phyloP scores from a whole-genome alignment of 2,329 filamentous ascomycete genomes.

The Penicillium sp. region DNA sequence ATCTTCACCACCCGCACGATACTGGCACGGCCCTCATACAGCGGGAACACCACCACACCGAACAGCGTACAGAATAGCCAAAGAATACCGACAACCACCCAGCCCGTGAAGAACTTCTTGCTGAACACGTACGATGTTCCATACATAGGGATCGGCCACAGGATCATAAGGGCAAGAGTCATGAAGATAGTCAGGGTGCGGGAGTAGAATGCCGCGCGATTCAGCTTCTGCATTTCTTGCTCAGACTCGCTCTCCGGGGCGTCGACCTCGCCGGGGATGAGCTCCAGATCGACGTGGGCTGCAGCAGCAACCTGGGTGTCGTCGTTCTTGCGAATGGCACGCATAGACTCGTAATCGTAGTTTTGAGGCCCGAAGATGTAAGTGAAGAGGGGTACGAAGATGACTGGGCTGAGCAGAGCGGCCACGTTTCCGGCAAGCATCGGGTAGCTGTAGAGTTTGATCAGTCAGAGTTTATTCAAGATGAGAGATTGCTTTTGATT shows the following conservation, averaged over 20 bases:
- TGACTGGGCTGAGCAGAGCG: conserved; percentile 67
- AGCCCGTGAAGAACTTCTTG: conserved; percentile 76
- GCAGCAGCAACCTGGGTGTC: conserved; percentile 64
- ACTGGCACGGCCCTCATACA: conserved; percentile 70
- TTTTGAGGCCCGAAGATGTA: conserved; percentile 63
- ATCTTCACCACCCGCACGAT: conserved; percentile 55
- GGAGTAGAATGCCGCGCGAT: conserved; percentile 50
- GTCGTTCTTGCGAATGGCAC: conserved; percentile 68
- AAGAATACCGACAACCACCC: conserved; percentile 69
- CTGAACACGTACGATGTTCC: conserved; percentile 74
- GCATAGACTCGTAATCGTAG: conserved; percentile 85
- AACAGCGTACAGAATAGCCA: conserved; percentile 71
- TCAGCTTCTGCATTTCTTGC: conserved; percentile 47
- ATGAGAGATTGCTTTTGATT: background rate
- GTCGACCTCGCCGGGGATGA: conserved; percentile 48
- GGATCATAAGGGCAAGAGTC: conserved; percentile 65
- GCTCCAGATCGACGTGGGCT: conserved; percentile 61
- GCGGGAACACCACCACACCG: conserved; percentile 72
- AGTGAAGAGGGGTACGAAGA: conserved; percentile 73
- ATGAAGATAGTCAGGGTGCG: conserved; percentile 55
- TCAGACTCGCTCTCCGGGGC: conserved; percentile 35
- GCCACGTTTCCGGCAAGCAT: conserved; percentile 86
- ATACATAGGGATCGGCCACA: conserved; percentile 94
- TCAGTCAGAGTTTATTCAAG: conserved; percentile 1
- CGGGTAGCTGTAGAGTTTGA: conserved; percentile 47